These are phyloP conservation scores for Handroanthus guayacan DNA, from an alignment of 257 asterid genomes.

Conservation along the genomic window DNA sequence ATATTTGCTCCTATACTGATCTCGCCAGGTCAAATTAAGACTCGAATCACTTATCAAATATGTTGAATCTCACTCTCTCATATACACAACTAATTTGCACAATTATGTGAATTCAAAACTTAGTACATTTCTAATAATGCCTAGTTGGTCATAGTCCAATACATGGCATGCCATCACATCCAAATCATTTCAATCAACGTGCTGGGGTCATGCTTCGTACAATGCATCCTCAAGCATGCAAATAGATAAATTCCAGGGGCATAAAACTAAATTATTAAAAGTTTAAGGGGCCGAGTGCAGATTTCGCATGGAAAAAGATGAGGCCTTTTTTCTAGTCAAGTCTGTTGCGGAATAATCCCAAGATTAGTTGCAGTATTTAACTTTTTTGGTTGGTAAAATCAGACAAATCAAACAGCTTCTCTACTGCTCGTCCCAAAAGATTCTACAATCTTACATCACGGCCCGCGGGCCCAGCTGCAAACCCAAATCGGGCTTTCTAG, in stretches of 20 bases:
- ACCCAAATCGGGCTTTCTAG: too few relatives aligned
- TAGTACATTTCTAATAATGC: not conserved
- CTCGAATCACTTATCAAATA: too few relatives aligned
- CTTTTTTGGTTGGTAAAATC: constrained; percentile 9
- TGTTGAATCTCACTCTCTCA: not conserved
- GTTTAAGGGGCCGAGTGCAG: not conserved
- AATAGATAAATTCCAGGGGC: not conserved
- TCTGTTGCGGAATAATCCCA: constrained; percentile 1
- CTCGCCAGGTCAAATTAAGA: too few relatives aligned
- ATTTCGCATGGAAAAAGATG: not conserved
- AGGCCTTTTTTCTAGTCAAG: not conserved
- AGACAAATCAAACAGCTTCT: not conserved
- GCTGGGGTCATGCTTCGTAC: not conserved
- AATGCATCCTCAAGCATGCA: not conserved
- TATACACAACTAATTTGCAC: too few relatives aligned
- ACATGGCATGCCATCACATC: not conserved
- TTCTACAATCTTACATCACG: not conserved
- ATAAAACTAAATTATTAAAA: not conserved
- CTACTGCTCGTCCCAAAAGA: not conserved
- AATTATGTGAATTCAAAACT: too few relatives aligned
- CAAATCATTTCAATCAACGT: not conserved
- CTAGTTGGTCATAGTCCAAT: not conserved
- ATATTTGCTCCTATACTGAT: too few relatives aligned
- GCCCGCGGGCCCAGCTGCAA: too few relatives aligned
- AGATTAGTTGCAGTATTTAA: not conserved